These are phyloP conservation scores for Rhododendron mucronatum DNA, from an alignment of 148 eudicot genomes.

Conservation along the genomic window DNA sequence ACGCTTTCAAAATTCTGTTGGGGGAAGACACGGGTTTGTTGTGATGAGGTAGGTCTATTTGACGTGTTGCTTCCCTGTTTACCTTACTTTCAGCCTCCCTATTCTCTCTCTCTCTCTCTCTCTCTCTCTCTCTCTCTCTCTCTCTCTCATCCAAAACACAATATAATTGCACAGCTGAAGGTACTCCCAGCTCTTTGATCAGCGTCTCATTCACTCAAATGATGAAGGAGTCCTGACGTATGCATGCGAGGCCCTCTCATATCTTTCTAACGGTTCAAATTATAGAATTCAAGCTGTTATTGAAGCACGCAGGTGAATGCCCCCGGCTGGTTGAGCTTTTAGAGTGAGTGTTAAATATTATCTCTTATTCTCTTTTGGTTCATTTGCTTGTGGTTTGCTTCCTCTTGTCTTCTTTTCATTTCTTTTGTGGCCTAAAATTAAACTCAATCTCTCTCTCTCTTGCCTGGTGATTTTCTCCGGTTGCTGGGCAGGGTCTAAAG, in stretches of 20 bases:
- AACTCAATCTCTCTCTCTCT: no score
- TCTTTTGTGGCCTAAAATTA: background rate
- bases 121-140: background rate
- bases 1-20: constrained; percentile 43
- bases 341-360: constrained; percentile 29
- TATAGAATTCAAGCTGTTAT: constrained; percentile 65
- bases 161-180: constrained; percentile 32
- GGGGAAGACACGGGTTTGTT: constrained; percentile 44
- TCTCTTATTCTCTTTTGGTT: background rate
- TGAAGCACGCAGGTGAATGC: constrained; percentile 42
- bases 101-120: no score
- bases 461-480: no score
- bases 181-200: constrained; percentile 56
- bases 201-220: constrained; percentile 42
- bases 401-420: background rate
- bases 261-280: constrained; percentile 68
- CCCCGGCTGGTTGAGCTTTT: constrained; percentile 50
- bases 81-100: background rate
- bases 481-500: no score
- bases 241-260: constrained; percentile 66
- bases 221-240: constrained; percentile 52
- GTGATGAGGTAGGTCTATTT: constrained; percentile 30
- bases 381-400: background rate
- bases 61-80: background rate
- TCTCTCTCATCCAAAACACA: background rate